These are phyloP conservation scores for Chrysophaeum taylorii DNA, from an alignment of 352 stramenopile genomes.

Conservation along the genomic window DNA sequence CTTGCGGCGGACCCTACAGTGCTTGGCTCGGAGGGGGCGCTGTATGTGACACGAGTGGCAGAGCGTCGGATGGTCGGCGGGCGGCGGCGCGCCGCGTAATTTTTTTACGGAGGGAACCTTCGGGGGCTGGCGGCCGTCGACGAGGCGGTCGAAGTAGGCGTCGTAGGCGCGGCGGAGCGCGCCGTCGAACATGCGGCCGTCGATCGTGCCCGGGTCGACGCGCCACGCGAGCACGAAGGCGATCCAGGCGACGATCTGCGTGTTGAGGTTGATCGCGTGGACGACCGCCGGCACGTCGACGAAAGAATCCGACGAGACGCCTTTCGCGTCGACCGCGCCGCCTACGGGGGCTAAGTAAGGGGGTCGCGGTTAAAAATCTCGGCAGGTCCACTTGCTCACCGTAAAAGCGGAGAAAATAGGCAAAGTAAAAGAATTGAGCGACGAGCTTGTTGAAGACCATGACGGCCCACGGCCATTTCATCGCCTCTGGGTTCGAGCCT, in stretches of 20 bases:
- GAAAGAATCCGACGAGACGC: conserved; percentile 33
- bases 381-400: conserved; percentile 30
- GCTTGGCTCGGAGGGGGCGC: conserved; percentile 60
- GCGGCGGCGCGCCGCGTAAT: conserved; percentile 24
- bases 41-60: conserved; percentile 70
- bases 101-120: background rate
- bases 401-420: conserved; percentile 38
- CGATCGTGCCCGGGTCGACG: conserved; percentile 46
- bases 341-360: background rate
- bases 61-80: conserved; percentile 37
- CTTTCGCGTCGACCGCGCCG: background rate
- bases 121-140: background rate
- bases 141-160: conserved; percentile 12
- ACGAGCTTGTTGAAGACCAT: conserved; percentile 35
- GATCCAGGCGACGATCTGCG: conserved; percentile 28
- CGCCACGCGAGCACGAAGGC: conserved; percentile 40
- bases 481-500: conserved; percentile 27
- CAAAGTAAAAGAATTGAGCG: conserved; percentile 25
- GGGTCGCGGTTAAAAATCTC: too few relatives aligned
- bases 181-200: conserved; percentile 14
- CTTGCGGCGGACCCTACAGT: conserved; percentile 55
- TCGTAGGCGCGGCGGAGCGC: background rate
- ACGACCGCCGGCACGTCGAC: background rate
- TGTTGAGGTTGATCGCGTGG: conserved; percentile 1
- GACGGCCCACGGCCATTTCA: conserved; percentile 51